Base-by-base conservation (phyloP, 495 filamentous ascomycete species). In the Penicillium arizonense region DNA sequence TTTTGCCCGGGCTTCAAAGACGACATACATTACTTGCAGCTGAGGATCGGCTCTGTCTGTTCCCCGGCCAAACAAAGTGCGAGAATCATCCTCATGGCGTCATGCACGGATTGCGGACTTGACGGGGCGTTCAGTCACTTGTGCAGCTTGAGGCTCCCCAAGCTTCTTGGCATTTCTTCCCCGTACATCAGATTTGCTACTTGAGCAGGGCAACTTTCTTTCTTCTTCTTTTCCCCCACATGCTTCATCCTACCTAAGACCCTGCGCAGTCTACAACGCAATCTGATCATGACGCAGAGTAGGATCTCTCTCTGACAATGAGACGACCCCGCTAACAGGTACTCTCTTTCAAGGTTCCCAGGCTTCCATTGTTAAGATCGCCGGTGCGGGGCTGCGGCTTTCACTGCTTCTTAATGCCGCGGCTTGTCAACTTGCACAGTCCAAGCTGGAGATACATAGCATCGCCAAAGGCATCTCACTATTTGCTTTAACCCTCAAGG, bases 391-490 rank as follows among this genome's bases (percentile, higher is more conserved):
- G 32, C 69, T 75, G 39, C 68, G 74, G 20, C 73, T 77, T 7
- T 75, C 75, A 6, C 59, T 77, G 18, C 56, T 76, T 16, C 59
- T 77, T 1, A 76, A 77, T 44, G 73, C 70, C 3, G 74, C 76
- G 5, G 73, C 67, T 34, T 68, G 67, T 39, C 65, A 73, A 47
- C 65, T 76, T 16, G 70, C 75, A 7, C 71, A 69, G 44, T 72
- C 73, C 4, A 65, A 70, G n/a, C 55, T 70, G 14, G 73, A 77
- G 34, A 75, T 77, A 20, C 72, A 76, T 48, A 74, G 63, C 34
- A 76, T 77, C 32, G 71, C 75, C n/a, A 77, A 70, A 55, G 66
- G 65, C 13, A 68, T 77, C 30, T 69, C 74, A 4, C 67, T 76
- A 14, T 77, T 77, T 41, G 65, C 75, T 13, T 56, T 73, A 44